Conservation (phyloP, 371 early-diverging fungal species). For the Rhizopus microsporus region DNA sequence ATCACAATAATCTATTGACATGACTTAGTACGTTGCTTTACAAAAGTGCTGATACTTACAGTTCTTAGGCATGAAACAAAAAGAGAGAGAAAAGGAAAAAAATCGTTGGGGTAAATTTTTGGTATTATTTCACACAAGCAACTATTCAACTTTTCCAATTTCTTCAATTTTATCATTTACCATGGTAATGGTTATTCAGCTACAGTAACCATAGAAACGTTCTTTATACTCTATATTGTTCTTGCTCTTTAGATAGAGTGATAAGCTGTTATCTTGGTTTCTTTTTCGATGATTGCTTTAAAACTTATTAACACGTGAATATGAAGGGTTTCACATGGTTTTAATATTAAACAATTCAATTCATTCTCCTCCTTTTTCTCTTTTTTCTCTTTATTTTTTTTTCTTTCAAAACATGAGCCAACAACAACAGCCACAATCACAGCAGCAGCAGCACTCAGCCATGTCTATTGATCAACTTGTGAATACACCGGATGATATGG, state of each 20-base stretch:
- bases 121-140: neutral
- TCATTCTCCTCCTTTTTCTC: slow-evolving; percentile 9
- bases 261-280: too few relatives aligned
- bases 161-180: too few relatives aligned
- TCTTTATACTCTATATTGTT: too few relatives aligned
- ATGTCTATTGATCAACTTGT: slow-evolving; percentile 45
- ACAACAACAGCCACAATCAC: neutral
- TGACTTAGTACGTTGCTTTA: neutral
- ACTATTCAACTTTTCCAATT: neutral
- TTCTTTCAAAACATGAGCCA: slow-evolving; percentile 11
- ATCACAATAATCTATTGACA: slow-evolving; percentile 44
- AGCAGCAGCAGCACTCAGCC: slow-evolving; percentile 18
- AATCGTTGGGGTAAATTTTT: slow-evolving; percentile 7
- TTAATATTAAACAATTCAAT: neutral
- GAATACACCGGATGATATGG: slow-evolving; percentile 25
- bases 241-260: too few relatives aligned
- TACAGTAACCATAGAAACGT: too few relatives aligned
- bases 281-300: neutral
- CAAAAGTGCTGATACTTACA: slow-evolving; percentile 3
- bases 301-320: slow-evolving; percentile 18
- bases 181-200: too few relatives aligned
- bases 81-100: slow-evolving; percentile 7
- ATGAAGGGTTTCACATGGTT: slow-evolving; percentile 18
- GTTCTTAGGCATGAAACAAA: slow-evolving; percentile 23
- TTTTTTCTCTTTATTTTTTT: slow-evolving; percentile 19